A percentile compares a stretch with the other conserved stretches of the same genome.
These are phyloP conservation scores for Penicillium decumbens DNA, from an alignment of 2,329 filamentous ascomycete genomes.

Conservation along the genomic window DNA sequence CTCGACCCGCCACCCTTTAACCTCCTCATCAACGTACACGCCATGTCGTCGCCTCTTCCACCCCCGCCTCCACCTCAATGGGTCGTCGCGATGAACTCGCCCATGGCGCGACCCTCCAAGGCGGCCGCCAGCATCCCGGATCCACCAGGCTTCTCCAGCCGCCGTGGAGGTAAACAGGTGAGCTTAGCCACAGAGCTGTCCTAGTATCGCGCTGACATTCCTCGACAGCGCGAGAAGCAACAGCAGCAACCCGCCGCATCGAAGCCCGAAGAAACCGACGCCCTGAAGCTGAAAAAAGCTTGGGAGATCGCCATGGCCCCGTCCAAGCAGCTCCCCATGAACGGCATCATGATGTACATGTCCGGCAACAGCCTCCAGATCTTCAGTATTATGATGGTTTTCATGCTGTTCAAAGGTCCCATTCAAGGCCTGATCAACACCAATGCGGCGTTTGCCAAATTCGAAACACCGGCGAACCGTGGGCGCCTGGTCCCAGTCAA, in stretches of 20 bases:
- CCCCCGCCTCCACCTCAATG: constrained; percentile 64
- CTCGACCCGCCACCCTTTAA: constrained; percentile 5
- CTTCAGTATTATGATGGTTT: constrained; percentile 99
- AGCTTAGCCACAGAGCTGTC: constrained; percentile 33
- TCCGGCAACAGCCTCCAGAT: constrained; percentile 97
- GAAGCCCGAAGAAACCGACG: constrained; percentile 77
- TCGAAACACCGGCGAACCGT: constrained; percentile 76
- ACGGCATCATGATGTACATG: constrained; percentile 99
- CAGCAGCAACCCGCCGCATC: constrained; percentile 31
- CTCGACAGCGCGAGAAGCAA: constrained; percentile 28
- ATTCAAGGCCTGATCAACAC: constrained; percentile 77
- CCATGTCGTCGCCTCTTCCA: constrained; percentile 23
- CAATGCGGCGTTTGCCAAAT: constrained; percentile 82
- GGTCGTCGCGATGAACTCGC: constrained; percentile 72
- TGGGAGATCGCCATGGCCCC: constrained; percentile 96
- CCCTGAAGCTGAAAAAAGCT: constrained; percentile 94
- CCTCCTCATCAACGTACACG: constrained; percentile 16
- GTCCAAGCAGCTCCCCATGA: constrained; percentile 94
- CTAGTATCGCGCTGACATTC: constrained; percentile 1
- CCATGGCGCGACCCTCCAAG: constrained; percentile 64
- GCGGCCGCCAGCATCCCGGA: constrained; percentile 62
- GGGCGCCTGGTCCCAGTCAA: constrained; percentile 76
- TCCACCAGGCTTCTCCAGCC: constrained; percentile 74
- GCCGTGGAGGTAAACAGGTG: constrained; percentile 47
- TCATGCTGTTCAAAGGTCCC: constrained; percentile 97